These are phyloP conservation scores for Mortierella claussenii DNA, from an alignment of 192 early-diverging fungal species.

Conservation along the genomic window DNA sequence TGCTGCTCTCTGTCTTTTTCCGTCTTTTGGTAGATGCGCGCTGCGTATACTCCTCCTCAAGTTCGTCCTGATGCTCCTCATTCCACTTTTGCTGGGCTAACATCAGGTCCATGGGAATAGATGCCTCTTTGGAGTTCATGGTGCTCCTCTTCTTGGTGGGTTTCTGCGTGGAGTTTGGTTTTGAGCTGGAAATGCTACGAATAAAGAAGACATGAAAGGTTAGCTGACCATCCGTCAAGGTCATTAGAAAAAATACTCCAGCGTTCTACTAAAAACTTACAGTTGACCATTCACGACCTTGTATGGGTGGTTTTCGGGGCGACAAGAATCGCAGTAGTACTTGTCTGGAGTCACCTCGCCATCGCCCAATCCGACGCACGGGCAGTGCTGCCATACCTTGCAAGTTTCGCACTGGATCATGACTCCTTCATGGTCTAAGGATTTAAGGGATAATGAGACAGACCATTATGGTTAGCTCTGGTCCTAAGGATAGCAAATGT, in stretches of 20 bases:
- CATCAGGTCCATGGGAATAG: conserved; percentile 60
- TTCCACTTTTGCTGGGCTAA: conserved; percentile 53
- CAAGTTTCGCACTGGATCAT: conserved; percentile 97
- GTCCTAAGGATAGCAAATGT: no score
- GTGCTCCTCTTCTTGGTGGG: conserved; percentile 65
- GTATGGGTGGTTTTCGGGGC: conserved; percentile 82
- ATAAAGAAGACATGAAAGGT: background rate
- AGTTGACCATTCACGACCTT: conserved; percentile 54
- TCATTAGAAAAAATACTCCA: background rate
- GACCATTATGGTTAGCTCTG: background rate
- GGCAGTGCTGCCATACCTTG: conserved; percentile 93
- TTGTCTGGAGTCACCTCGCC: conserved; percentile 84
- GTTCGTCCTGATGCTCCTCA: conserved; percentile 46
- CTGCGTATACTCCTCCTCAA: conserved; percentile 27
- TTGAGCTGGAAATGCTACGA: conserved; percentile 28
- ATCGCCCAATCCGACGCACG: conserved; percentile 86
- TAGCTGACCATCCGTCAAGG: background rate
- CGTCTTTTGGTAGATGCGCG: conserved; percentile 25
- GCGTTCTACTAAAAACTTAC: conserved; percentile 45
- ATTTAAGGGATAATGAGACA: background rate
- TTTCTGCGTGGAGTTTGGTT: conserved; percentile 40
- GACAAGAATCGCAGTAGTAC: conserved; percentile 94
- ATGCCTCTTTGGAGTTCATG: conserved; percentile 65
- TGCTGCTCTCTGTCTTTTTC: conserved; percentile 38
- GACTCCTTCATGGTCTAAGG: conserved; percentile 67